These are phyloP conservation scores for Byssoonygena ceratinophila DNA, from an alignment of 2,329 filamentous ascomycete species.

Conservation along the genomic window DNA sequence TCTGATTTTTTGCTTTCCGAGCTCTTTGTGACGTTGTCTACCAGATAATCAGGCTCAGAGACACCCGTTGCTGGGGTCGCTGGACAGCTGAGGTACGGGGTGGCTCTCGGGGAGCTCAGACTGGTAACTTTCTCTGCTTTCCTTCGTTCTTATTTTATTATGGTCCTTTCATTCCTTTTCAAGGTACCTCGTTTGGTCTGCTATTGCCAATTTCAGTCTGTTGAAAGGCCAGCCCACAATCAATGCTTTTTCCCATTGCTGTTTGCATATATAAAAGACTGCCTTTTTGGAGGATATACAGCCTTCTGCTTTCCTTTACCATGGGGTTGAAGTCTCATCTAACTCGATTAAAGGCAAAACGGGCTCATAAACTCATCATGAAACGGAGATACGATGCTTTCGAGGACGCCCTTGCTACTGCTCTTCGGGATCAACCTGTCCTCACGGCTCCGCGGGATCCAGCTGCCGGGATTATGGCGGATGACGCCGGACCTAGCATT, in stretches of 20 bases:
- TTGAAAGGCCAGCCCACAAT: not conserved
- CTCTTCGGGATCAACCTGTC: not conserved
- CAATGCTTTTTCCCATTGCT: not conserved
- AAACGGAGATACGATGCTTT: conserved; percentile 6
- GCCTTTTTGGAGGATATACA: not conserved
- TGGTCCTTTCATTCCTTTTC: not conserved
- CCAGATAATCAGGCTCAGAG: not conserved
- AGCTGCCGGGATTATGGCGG: not conserved
- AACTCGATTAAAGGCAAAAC: not conserved
- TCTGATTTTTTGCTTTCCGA: not conserved
- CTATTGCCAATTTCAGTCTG: not conserved
- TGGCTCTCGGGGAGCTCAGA: too few relatives aligned
- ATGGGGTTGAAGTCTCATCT: not conserved
- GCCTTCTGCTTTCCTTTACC: not conserved
- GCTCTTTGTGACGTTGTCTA: not conserved
- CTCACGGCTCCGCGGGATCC: too few relatives aligned
- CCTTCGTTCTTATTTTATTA: not conserved
- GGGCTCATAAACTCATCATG: not conserved
- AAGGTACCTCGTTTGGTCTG: not conserved
- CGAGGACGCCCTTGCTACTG: not conserved
- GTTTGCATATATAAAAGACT: not conserved
- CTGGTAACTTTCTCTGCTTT: not conserved
- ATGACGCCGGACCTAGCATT: not conserved
- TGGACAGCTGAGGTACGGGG: not conserved
- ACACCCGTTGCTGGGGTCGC: not conserved